These are phyloP conservation scores for Protea cynaroides DNA, from an alignment of 164 flowering plant species.

Conservation along the genomic window DNA sequence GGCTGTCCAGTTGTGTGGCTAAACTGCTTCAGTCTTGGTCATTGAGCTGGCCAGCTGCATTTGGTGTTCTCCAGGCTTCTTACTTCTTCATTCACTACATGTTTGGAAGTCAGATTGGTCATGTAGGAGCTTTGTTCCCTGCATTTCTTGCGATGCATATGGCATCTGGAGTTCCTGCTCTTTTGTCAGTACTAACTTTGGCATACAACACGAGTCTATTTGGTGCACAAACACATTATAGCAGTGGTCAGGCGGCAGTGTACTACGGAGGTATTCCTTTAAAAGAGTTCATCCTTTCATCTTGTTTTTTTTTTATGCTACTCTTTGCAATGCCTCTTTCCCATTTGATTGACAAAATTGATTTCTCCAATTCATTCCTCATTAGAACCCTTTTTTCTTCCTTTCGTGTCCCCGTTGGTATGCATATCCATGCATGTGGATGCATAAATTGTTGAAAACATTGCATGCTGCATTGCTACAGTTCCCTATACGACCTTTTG, in stretches of 20 bases:
- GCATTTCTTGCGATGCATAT: slow-evolving; percentile 92
- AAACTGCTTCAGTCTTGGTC: slow-evolving; percentile 56
- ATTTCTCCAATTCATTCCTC: background rate
- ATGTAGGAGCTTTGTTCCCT: slow-evolving; percentile 88
- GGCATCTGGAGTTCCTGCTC: slow-evolving; percentile 83
- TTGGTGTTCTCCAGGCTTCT: slow-evolving; percentile 73
- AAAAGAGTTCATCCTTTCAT: background rate
- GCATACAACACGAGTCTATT: slow-evolving; percentile 88
- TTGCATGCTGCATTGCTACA: background rate
- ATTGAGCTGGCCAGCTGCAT: slow-evolving; percentile 86
- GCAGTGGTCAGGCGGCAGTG: slow-evolving; percentile 97
- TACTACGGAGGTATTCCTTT: slow-evolving; percentile 71
- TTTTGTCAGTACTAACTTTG: slow-evolving; percentile 70
- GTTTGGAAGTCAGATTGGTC: slow-evolving; percentile 94
- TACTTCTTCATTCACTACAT: slow-evolving; percentile 87
- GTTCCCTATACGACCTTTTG: background rate
- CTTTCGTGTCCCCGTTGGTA: no score
- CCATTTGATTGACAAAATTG: background rate
- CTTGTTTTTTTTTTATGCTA: background rate
- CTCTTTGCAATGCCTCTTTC: background rate
- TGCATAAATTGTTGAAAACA: background rate
- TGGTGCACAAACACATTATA: slow-evolving; percentile 90
- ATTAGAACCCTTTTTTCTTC: no score
- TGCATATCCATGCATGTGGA: no score
- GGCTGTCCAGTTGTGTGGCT: slow-evolving; percentile 83